Evolutionary conservation across 257 asterid species (phyloP), one percentile per base, ranked within the genome.

Genomic region (Galeopsis tetrahit): DNA sequence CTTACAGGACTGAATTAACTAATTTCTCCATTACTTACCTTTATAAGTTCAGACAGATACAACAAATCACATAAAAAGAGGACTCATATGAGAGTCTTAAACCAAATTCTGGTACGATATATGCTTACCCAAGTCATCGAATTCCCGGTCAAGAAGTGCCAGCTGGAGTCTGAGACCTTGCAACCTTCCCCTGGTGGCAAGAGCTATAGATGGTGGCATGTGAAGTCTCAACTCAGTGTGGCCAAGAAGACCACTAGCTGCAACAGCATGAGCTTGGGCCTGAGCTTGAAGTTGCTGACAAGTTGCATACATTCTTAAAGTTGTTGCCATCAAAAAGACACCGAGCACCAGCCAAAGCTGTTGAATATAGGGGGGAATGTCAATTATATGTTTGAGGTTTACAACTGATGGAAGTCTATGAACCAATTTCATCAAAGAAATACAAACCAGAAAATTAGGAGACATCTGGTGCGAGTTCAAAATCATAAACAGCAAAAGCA

Each of bases 201-300:
- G 91, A 55, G 99, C 88, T 79, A 92, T 92, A 28, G 99, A 95
- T 36, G 99, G 96, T 17, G 99, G 99, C 99, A 95, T 95, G 80
- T 88, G 99, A 75, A 95, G 86, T 61, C 99, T 90, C 81, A 95
- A 77, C 77, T 95, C 99, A 0, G 99, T 88, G 72, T 92, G 99
- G 77, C 98, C 95, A 71, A 92, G 96, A 79, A 92, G 95, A 43
- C 97, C 96, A 70, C 94, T 92, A 32, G 99, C 96, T 56, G 96
- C 98, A 66, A 85, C 96, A 64, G 98, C 97, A 75, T 95, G 98
- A 60, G 98, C 99, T 74, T 95, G 99, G 56, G 99, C 98, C 82
- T 92, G 99, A 62, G 98, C 97, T 86, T 95, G 99, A 82, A 95
- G 98, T 73, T 92, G 98, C 86, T 95, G 98, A 78, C 99, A 95